These are phyloP conservation scores for Cenchrus purpureus DNA, from an alignment of 176 grass and related monocot genomes.

Conservation along the genomic window DNA sequence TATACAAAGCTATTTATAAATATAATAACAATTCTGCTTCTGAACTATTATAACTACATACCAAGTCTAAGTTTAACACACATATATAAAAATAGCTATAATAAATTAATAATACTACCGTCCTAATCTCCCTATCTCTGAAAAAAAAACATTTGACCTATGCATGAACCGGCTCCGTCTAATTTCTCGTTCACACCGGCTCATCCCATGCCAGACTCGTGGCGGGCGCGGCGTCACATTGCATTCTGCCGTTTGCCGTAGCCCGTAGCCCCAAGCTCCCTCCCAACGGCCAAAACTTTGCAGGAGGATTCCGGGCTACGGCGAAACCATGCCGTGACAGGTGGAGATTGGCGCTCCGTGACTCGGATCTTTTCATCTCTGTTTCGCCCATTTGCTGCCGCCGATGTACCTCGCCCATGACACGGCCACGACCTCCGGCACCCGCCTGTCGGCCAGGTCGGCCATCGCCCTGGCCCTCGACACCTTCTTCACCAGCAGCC, in stretches of 20 bases:
- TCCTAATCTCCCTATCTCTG: no score
- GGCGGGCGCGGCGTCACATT: not conserved
- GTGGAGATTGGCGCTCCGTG: not conserved
- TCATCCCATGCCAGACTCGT: no score
- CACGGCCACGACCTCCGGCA: conserved; percentile 35
- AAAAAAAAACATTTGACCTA: no score
- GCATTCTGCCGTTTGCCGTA: not conserved
- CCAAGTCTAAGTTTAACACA: no score
- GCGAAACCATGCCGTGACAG: not conserved
- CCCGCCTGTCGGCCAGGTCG: conserved; percentile 42
- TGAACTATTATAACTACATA: no score
- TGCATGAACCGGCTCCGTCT: no score
- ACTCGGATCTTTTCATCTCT: conserved; percentile 17
- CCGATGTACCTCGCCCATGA: conserved; percentile 48
- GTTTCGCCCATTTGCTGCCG: conserved; percentile 19
- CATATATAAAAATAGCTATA: no score
- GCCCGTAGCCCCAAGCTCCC: no score
- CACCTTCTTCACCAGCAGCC: conserved; percentile 77
- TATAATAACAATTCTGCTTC: no score
- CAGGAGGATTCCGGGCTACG: not conserved
- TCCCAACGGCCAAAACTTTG: not conserved
- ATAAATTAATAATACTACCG: no score
- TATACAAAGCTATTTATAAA: no score
- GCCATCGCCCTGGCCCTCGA: conserved; percentile 49
- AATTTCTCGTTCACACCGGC: no score